Evolutionary conservation across 768 basidiomycete species (phyloP), one percentile per base, ranked within the genome.

Genomic region (Russula foetens): DNA sequence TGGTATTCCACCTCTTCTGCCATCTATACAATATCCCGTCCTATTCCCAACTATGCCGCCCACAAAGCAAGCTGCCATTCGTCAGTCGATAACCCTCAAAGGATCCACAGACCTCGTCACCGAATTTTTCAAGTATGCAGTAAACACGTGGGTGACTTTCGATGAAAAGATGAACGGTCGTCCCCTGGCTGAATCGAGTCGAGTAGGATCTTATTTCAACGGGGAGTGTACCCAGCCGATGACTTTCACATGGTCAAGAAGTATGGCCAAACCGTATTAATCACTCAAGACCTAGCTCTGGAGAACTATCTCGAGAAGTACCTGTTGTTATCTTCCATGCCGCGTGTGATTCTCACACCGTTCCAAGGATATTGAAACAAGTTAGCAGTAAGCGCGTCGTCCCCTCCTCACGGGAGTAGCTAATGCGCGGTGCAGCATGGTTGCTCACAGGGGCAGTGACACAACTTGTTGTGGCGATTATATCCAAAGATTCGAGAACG

Each of bases 201-300:
- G 38, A 44, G 47, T 70, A 97, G 93, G 17, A 96, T 98, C 68
- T 77, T 99, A 56, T 99, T 96, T 75, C 95, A 98, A 75, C 82
- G 97, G 46, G 93, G 92, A 59, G 90, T 99, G 21, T 99, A 98
- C 71, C 97, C 97, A 2, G 86, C 92, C 0, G 97, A 98, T 73
- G 97, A 99, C 76, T 99, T 99, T 71, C 89, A 92, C 70, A 95
- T 97, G 92, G 96, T 99, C 61, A 99, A 98, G 74, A 99, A 98
- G 72, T 99, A 98, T 67, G 96, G 97, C 0, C 86, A 98, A 70
- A 94, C 92, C 0, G 90, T 99, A 54, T 80, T 98, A 26, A 88
- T 98, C 7, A 97, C 95, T 0, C 89, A 94, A 65, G 96, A 99
- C 67, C 84, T 94, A 49, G 88, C 89, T 4, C 76, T 99, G 50